Percentiles rank a stretch among this genome's conserved stretches.
These are phyloP conservation scores for Penicillium sp. DNA, from an alignment of 2,329 filamentous ascomycete species.

Conservation along the genomic window DNA sequence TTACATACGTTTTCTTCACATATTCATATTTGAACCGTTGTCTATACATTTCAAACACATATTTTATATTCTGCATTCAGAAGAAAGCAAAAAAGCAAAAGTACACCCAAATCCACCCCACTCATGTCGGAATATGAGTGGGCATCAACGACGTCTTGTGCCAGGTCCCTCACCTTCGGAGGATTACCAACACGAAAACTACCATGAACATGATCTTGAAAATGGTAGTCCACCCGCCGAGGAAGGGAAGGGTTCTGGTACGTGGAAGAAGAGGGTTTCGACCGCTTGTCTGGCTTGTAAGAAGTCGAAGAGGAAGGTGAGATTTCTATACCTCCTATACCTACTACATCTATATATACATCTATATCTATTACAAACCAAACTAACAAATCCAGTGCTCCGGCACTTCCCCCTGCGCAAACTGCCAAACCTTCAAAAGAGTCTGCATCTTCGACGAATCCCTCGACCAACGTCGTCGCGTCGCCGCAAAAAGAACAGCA, in stretches of 20 bases:
- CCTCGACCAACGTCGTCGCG: constrained; percentile 51
- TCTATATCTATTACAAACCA: background rate
- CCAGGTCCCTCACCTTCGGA: constrained; percentile 24
- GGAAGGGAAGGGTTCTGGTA: constrained; percentile 8
- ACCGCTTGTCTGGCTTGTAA: constrained; percentile 43
- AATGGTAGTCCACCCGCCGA: constrained; percentile 8
- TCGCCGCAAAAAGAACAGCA: constrained; percentile 41
- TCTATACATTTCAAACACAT: background rate
- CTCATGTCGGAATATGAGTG: constrained; percentile 15
- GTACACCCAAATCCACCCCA: too few relatives aligned
- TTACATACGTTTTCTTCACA: background rate
- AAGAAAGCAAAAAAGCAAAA: background rate
- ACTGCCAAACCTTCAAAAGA: constrained; percentile 36
- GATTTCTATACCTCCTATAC: background rate
- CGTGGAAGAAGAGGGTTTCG: constrained; percentile 40
- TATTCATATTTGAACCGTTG: background rate
- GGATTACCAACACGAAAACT: constrained; percentile 1
- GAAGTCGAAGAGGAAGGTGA: constrained; percentile 41
- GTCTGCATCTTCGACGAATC: constrained; percentile 59
- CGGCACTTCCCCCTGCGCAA: constrained; percentile 38
- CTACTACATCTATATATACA: background rate
- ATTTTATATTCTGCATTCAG: background rate
- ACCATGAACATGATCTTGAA: constrained; percentile 3
- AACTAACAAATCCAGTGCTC: constrained; percentile 32
- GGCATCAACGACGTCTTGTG: constrained; percentile 26